Evolutionary conservation across 148 eudicot species (phyloP).

Genomic region (Arbutus unedo): DNA sequence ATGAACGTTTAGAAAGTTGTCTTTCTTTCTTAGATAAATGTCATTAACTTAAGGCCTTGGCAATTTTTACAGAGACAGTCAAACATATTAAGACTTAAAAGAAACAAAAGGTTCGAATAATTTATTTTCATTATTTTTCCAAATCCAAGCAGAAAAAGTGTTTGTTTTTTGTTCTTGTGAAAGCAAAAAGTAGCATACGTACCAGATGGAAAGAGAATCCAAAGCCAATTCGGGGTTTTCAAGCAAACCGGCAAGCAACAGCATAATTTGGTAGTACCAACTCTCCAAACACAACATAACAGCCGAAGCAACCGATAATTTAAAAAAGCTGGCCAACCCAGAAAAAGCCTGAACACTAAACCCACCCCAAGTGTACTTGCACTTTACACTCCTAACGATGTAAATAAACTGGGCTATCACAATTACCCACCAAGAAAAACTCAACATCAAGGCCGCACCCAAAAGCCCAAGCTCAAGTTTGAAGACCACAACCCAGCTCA

Average conservation of each 20-base stretch:
- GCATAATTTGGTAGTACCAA: constrained; percentile 29
- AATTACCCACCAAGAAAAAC: constrained; percentile 29
- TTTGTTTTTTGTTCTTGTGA: too few species aligned
- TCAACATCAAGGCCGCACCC: constrained; percentile 21
- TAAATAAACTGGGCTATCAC: constrained; percentile 25
- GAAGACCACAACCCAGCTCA: constrained; percentile 22
- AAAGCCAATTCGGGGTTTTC: constrained; percentile 24
- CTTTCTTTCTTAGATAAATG: too few species aligned
- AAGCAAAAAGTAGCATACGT: neutral
- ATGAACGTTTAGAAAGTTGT: too few species aligned
- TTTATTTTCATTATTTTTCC: too few species aligned
- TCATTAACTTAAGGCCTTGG: too few species aligned
- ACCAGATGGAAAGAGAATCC: constrained; percentile 31
- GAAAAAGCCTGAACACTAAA: constrained; percentile 24
- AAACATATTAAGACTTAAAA: too few species aligned
- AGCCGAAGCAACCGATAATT: constrained; percentile 30
- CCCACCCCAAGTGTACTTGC: constrained; percentile 29
- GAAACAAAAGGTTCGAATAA: too few species aligned
- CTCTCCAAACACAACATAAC: constrained; percentile 36
- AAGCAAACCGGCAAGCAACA: constrained; percentile 30
- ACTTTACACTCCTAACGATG: constrained; percentile 18
- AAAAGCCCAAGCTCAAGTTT: constrained; percentile 22
- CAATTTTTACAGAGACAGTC: too few species aligned
- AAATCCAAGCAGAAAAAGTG: too few species aligned
- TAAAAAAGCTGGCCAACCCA: constrained; percentile 25